Evolutionary conservation across 2,329 filamentous ascomycete species (phyloP).

Genomic region (Venturia effusa): DNA sequence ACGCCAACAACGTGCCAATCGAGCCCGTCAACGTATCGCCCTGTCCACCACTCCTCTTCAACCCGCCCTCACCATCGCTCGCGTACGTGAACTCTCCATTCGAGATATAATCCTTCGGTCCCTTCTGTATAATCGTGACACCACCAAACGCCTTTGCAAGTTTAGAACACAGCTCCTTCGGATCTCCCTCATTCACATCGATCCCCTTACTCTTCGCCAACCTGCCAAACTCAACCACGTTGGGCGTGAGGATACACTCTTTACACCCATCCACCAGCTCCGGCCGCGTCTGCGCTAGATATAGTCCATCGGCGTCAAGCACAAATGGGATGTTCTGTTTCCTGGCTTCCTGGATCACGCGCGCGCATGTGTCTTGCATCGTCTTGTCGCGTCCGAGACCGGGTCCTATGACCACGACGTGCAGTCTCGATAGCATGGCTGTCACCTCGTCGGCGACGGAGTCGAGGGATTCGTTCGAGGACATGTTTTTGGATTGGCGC

Average conservation of each 20-base stretch:
- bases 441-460: constrained; percentile 59
- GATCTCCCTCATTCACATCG: constrained; percentile 42
- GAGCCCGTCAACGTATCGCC: constrained; percentile 90
- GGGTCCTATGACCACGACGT: constrained; percentile 86
- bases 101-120: constrained; percentile 68
- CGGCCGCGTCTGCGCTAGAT: constrained; percentile 64
- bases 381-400: constrained; percentile 80
- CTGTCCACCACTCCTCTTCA: constrained; percentile 87
- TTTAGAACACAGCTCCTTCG: constrained; percentile 50
- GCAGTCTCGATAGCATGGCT: constrained; percentile 72
- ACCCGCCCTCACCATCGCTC: constrained; percentile 67
- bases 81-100: constrained; percentile 66
- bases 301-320: constrained; percentile 81
- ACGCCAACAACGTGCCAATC: constrained; percentile 79
- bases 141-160: constrained; percentile 70
- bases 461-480: constrained; percentile 39
- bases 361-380: constrained; percentile 77
- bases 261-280: constrained; percentile 69
- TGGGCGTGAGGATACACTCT: constrained; percentile 83
- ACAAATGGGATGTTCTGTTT: constrained; percentile 67
- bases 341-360: constrained; percentile 68
- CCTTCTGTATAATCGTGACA: constrained; percentile 88
- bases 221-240: constrained; percentile 83
- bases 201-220: constrained; percentile 67
- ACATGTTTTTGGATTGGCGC: constrained; percentile 57